Percentiles rank a stretch among this genome's conserved stretches.
Evolutionary conservation across 306 rosid species (phyloP).

Genomic region (Pueraria montana): DNA sequence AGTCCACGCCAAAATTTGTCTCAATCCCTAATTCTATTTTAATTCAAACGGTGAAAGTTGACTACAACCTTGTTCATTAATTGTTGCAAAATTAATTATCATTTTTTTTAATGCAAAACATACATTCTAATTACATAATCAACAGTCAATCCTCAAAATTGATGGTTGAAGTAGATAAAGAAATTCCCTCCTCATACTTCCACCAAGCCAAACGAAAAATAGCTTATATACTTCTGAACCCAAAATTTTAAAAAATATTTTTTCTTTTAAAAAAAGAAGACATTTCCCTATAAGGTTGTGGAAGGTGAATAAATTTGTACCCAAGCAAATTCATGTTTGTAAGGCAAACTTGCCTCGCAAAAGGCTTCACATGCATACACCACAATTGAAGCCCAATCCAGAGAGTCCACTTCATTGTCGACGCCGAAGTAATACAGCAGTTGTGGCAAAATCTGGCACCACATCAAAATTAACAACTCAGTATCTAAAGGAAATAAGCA

Average conservation of each 20-base stretch:
- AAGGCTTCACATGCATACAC: constrained; percentile 20
- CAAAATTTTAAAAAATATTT: not conserved
- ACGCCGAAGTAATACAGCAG: not conserved
- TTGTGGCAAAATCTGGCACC: constrained; percentile 7
- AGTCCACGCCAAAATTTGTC: too few relatives aligned
- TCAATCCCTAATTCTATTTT: not conserved
- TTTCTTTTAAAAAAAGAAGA: too few relatives aligned
- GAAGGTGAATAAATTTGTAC: constrained; percentile 10
- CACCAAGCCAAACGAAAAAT: not conserved
- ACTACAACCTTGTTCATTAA: not conserved
- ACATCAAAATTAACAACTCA: not conserved
- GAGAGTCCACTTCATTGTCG: constrained; percentile 21
- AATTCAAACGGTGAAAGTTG: not conserved
- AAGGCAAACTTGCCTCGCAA: not conserved
- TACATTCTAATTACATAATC: not conserved
- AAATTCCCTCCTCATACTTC: not conserved
- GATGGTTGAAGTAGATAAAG: constrained; percentile 8
- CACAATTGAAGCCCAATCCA: constrained; percentile 13
- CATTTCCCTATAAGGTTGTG: not conserved
- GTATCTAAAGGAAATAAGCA: not conserved
- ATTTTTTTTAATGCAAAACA: not conserved
- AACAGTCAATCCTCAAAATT: constrained; percentile 1
- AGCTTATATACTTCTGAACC: not conserved
- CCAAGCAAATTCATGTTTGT: constrained; percentile 4
- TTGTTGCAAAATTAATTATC: not conserved